phyloP scores from a whole-genome alignment of 2,329 filamentous ascomycete genomes.

The Zasmidium citrigriseum region DNA sequence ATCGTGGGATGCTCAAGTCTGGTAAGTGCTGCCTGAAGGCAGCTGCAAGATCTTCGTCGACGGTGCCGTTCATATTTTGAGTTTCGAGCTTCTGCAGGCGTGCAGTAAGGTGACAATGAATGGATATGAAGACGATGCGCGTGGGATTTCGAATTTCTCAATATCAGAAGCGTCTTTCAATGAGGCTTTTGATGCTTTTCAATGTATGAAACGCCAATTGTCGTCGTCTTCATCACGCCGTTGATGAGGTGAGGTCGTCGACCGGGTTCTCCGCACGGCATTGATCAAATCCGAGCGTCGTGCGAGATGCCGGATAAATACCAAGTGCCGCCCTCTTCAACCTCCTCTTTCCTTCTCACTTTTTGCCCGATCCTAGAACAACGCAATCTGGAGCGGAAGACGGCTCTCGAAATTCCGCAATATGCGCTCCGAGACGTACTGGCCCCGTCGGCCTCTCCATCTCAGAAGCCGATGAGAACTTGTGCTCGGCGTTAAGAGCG shows the following conservation, averaged over 20 bases:
- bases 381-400: too few relatives aligned
- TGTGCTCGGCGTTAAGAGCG: too few relatives aligned
- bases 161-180: too few relatives aligned
- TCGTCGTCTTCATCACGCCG: slow-evolving; percentile 11
- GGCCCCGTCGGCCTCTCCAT: too few relatives aligned
- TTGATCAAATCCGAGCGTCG: not conserved
- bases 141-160: too few relatives aligned
- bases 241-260: slow-evolving; percentile 12
- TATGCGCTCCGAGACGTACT: too few relatives aligned
- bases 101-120: too few relatives aligned
- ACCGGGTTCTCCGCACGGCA: slow-evolving; percentile 15
- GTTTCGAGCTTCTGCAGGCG: too few relatives aligned
- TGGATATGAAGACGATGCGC: too few relatives aligned
- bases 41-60: slow-evolving; percentile 19
- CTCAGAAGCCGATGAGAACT: too few relatives aligned
- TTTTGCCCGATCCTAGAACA: too few relatives aligned
- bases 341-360: not conserved
- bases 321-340: not conserved
- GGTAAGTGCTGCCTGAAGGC: slow-evolving; percentile 61
- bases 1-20: slow-evolving; percentile 60
- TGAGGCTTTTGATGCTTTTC: not conserved
- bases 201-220: not conserved
- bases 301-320: slow-evolving; percentile 7
- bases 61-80: slow-evolving; percentile 10
- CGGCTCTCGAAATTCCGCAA: not conserved